phyloP scores from a whole-genome alignment of 768 basidiomycete species.

The Naematelia aurantialba region DNA sequence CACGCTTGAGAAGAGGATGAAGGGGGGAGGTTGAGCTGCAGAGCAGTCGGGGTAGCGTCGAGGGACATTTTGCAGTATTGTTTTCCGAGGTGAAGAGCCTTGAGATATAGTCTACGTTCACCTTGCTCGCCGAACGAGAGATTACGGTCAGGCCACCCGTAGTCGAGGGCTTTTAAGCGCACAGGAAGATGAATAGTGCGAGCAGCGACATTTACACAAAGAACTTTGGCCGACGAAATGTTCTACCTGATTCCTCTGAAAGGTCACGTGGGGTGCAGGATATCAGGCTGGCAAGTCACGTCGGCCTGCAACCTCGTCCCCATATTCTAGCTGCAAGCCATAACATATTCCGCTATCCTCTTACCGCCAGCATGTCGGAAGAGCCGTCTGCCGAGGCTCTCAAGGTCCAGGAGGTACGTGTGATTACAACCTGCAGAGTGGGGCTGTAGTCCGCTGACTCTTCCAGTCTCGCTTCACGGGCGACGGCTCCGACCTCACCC shows the following conservation, averaged over 20 bases:
- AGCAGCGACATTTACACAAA: neutral
- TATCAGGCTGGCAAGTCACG: neutral
- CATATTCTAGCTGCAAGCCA: too few species aligned
- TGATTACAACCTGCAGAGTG: neutral
- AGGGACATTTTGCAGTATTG: conserved; percentile 34
- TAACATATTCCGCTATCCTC: neutral
- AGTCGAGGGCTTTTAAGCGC: neutral
- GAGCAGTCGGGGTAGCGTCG: conserved; percentile 36
- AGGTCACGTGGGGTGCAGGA: neutral
- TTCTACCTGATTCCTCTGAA: neutral
- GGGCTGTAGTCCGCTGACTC: neutral
- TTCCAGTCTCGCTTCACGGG: conserved; percentile 36
- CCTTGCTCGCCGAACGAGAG: neutral
- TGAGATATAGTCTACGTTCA: neutral
- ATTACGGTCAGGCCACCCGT: neutral
- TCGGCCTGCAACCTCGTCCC: neutral
- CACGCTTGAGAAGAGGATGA: conserved; percentile 38
- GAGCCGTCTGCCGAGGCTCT: conserved; percentile 3
- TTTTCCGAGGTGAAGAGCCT: neutral
- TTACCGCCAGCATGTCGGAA: conserved; percentile 1
- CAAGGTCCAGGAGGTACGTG: conserved; percentile 2
- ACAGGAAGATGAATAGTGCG: neutral
- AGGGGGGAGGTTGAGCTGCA: conserved; percentile 45
- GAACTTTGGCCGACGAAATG: neutral
- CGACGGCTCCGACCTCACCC: conserved; percentile 39